Base-by-base conservation (phyloP, 768 basidiomycete species). In the Boletus sp. region DNA sequence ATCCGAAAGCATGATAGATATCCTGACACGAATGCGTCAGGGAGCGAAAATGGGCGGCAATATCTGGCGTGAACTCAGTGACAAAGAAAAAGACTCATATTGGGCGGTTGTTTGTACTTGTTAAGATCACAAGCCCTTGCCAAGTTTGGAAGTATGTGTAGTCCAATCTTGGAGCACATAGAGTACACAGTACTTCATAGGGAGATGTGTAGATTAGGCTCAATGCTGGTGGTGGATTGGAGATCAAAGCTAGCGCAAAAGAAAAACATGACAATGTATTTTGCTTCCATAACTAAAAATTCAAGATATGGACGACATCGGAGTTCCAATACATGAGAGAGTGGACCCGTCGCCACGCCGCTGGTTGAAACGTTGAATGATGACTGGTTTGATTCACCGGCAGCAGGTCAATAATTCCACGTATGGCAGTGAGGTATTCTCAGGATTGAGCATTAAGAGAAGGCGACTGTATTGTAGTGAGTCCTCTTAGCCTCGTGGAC, bases 1-100 rank as follows among this genome's bases (percentile, higher is more conserved):
- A 55, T 79, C 79, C 9, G 77, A 78, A 46, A 81, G 64, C 78
- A 81, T 80, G 63, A 29, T 43, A 48, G 10, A n/a, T 40, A 9
- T 51, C 25, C 10, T 35, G 19, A 29, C 8, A 21, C 19, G 42
- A 27, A 1, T 17, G 50, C 34, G 15, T 46, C 45, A 46, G 14
- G 14, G 42, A 42, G 25, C 21, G 3, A 10, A 40, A 2, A n/a
- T 14, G 13, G 4, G 15, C 7, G 21, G 19, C 4, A 38, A 38
- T 34, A 42, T 29, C 15, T 30, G 8, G 39, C 27, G 11, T 44
- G 29, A 30, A 13, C 29, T 19, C 6, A 4, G n/a, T 7, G 35
- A 17, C 35, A 5, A 33, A 41, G 39, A 15, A 30, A 38, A 13
- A 46, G 19, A 30, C 23, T 0, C 13, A 5, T 30, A 33, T 33